Conservation (phyloP, 805 yeast species). For the Metschnikowia hibisci region DNA sequence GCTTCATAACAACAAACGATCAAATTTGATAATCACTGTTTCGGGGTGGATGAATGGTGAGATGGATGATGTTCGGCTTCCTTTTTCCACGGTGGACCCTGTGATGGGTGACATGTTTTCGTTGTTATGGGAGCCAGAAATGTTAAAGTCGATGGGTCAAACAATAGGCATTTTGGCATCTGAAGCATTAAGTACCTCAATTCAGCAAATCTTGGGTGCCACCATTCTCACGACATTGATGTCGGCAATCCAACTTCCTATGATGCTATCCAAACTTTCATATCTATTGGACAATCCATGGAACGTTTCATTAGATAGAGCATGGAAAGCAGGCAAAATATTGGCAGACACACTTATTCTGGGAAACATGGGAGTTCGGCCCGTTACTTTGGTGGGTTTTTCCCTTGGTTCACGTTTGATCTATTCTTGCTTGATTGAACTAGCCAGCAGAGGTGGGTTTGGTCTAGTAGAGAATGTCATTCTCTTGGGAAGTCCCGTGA, state of each 20-base stretch:
- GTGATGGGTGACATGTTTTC: slow-evolving; percentile 96
- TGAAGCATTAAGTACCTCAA: slow-evolving; percentile 86
- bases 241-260: slow-evolving; percentile 90
- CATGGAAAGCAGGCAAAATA: slow-evolving; percentile 92
- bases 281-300: slow-evolving; percentile 94
- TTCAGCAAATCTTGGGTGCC: slow-evolving; percentile 92
- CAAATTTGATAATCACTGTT: slow-evolving; percentile 82
- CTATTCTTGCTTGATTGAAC: slow-evolving; percentile 81
- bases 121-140: slow-evolving; percentile 95
- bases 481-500: slow-evolving; percentile 84
- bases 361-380: slow-evolving; percentile 87
- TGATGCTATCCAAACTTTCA: slow-evolving; percentile 84
- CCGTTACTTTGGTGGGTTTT: slow-evolving; percentile 88
- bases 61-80: slow-evolving; percentile 92
- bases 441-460: slow-evolving; percentile 78
- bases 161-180: slow-evolving; percentile 90
- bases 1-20: slow-evolving; percentile 82
- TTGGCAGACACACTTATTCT: slow-evolving; percentile 87
- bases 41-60: slow-evolving; percentile 98
- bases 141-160: slow-evolving; percentile 94
- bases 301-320: slow-evolving; percentile 95
- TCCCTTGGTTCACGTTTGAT: slow-evolving; percentile 91
- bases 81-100: slow-evolving; percentile 95
- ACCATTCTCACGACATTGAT: slow-evolving; percentile 84
- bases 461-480: slow-evolving; percentile 88